These are phyloP conservation scores for Solanum neorickii DNA, from an alignment of 257 asterid species.

Conservation along the genomic window DNA sequence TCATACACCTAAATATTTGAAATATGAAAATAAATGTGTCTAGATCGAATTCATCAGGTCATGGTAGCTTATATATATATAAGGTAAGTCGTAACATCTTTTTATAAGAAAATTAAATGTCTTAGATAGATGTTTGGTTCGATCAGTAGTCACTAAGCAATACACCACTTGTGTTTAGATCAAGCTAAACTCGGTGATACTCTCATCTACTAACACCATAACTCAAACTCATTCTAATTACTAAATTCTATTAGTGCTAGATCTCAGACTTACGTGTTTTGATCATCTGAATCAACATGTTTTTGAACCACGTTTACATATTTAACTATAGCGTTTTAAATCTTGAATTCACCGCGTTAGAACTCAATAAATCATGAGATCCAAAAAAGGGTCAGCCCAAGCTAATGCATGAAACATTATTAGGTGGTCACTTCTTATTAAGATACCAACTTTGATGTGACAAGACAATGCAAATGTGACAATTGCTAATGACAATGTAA, in stretches of 20 bases:
- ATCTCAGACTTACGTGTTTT: too few relatives aligned
- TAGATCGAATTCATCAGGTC: background rate
- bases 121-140: background rate
- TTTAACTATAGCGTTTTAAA: too few relatives aligned
- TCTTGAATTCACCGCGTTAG: rapidly evolving
- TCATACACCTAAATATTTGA: background rate
- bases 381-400: background rate
- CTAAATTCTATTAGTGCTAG: too few relatives aligned
- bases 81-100: too few relatives aligned
- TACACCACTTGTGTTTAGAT: background rate
- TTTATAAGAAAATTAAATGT: background rate
- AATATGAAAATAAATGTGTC: rapidly evolving
- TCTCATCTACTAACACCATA: too few relatives aligned
- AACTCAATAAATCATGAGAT: too few relatives aligned
- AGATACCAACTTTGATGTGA: background rate
- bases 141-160: background rate
- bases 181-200: too few relatives aligned
- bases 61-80: background rate
- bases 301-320: too few relatives aligned
- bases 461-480: background rate
- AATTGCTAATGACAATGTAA: background rate
- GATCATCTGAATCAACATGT: too few relatives aligned
- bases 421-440: background rate
- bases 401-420: background rate
- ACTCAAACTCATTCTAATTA: too few relatives aligned